A percentile compares a stretch with the other conserved stretches of the same genome.
Conservation (phyloP, 257 asterid species). For the Nicotiana obtusifolia region DNA sequence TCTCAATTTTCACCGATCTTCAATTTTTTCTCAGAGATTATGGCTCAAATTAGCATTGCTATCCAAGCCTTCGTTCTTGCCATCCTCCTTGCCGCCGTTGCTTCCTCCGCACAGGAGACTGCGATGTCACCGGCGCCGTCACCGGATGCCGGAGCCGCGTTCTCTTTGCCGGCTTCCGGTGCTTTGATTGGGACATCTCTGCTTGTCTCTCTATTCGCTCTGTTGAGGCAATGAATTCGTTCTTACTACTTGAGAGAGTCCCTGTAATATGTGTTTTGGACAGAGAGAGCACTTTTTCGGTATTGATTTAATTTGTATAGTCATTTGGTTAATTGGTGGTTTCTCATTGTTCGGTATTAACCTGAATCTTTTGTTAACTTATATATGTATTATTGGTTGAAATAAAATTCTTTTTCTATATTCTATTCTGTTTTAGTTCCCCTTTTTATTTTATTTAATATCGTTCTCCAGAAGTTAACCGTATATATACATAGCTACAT, state of each 20-base stretch:
- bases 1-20: not conserved
- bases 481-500: no score
- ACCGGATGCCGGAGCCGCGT: not conserved
- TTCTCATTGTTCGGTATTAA: not conserved
- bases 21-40: not conserved
- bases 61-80: not conserved
- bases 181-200: not conserved
- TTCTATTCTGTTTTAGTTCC: no score
- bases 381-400: no score
- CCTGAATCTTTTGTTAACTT: not conserved
- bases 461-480: not conserved
- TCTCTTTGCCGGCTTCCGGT: not conserved
- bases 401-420: no score
- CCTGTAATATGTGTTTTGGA: not conserved
- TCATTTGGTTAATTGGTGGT: not conserved
- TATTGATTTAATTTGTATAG: not conserved
- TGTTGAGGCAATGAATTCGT: not conserved
- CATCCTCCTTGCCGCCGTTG: not conserved
- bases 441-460: no score
- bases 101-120: not conserved
- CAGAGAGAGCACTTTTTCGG: not conserved
- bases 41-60: not conserved
- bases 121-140: not conserved
- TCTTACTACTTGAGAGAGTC: not conserved
- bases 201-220: not conserved